Evolutionary conservation across 139 green algal genomes (phyloP), one percentile per base, ranked within the genome.

Genomic region (Micractinium conductrix): DNA sequence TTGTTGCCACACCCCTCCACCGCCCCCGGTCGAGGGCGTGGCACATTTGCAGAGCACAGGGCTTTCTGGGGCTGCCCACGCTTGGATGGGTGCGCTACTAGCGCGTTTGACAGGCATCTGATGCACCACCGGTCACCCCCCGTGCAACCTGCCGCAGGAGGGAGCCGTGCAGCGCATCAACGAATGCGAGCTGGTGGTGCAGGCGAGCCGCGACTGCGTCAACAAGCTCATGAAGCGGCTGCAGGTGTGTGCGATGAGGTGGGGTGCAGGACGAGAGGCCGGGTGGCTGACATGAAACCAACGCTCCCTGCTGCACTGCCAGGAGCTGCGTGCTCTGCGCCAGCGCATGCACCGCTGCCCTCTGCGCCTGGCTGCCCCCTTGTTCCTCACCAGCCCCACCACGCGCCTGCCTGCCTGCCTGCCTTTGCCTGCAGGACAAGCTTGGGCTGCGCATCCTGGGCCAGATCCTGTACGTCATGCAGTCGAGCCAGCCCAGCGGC

Each of bases 141-240:
- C 55, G 21, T 24, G 12, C 55, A 6, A n/a, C 22, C 2, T 68
- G 22, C 58, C 24, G 12, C n/a, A n/a, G n/a, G 74, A 80, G 45
- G 74, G 74, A 2, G 74, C 74, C 26, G 89, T 96, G 22, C 85
- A 93, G 79, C 91, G 87, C 50, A 90, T 97, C 84, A 84, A 92
- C 53, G 91, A 94, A 60, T 94, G 91, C 65, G 90, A 95, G 74
- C 92, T 98, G 48, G 88, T 92, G 84, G 93, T 96, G 70, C 93
- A 96, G 89, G 81, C 92, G n/a, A 93, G 84, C 38, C 92, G 97
- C 88, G 96, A 99, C 84, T 99, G 97, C 87, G 93, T 99, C 2
- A 90, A 98, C 81, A 99, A 99, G 91, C 99, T 96, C 21, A 91
- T 99, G 35, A 98, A 97, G 72, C 90, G 97, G 50, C 91, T 99